Percentiles rank a stretch among this genome's conserved stretches.
These are phyloP conservation scores for Chlorencoelia australis DNA, from an alignment of 2,329 filamentous ascomycete species.

Conservation along the genomic window DNA sequence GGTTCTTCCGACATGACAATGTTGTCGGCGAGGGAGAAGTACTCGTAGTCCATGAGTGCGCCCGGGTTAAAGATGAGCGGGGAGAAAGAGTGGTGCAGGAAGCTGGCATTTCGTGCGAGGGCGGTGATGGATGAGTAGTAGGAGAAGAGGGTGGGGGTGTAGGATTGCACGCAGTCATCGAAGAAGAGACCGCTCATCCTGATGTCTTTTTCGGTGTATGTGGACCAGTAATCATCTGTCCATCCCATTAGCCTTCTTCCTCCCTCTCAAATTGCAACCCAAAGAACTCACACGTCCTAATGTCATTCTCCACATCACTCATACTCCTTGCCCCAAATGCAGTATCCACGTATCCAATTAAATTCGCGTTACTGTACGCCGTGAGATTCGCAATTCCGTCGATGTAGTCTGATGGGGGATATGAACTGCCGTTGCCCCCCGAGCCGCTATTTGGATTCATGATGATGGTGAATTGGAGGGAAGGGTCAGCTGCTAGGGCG, in stretches of 20 bases:
- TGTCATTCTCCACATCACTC: not conserved
- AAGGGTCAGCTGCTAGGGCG: not conserved
- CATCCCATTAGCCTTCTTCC: too few relatives aligned
- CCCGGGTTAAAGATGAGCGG: constrained; percentile 5
- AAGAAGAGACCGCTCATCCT: constrained; percentile 2
- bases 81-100: not conserved
- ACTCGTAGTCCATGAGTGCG: not conserved
- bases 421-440: not conserved
- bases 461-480: constrained; percentile 4
- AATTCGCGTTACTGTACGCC: constrained; percentile 1
- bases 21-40: constrained; percentile 3
- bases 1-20: constrained; percentile 2
- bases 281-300: constrained; percentile 3
- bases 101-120: not conserved
- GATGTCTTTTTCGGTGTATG: constrained; percentile 1
- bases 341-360: constrained; percentile 5
- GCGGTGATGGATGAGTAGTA: constrained; percentile 1
- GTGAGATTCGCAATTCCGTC: not conserved
- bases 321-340: not conserved
- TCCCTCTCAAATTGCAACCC: too few relatives aligned
- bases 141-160: not conserved
- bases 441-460: constrained; percentile 3
- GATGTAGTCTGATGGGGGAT: constrained; percentile 1
- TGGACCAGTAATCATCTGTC: constrained; percentile 6
- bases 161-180: constrained; percentile 1